Evolutionary conservation across 2,329 filamentous ascomycete genomes (phyloP).

Genomic region (Aureobasidium sp.): DNA sequence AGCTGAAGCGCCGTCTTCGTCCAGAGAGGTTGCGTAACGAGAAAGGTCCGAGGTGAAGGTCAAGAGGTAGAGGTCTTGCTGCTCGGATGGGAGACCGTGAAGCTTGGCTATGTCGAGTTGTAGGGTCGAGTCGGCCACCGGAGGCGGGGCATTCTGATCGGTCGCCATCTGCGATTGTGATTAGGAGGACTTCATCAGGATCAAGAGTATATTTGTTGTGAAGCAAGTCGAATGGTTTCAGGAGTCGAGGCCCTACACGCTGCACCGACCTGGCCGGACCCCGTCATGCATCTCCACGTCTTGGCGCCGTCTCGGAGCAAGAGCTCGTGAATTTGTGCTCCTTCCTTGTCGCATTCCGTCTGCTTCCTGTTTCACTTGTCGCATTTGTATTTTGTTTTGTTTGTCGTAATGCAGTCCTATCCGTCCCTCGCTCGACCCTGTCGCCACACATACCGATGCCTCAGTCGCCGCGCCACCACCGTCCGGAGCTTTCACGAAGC

Average conservation of each 20-base stretch:
- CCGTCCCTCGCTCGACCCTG: neutral
- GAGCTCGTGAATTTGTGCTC: neutral
- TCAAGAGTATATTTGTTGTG: neutral
- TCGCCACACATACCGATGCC: neutral
- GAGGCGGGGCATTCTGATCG: constrained; percentile 2
- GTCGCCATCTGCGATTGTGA: constrained; percentile 4
- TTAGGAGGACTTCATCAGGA: neutral
- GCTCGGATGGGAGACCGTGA: constrained; percentile 79
- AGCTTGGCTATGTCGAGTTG: constrained; percentile 85
- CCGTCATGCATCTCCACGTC: neutral
- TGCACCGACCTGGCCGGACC: neutral
- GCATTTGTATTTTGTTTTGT: neutral
- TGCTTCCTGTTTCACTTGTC: neutral
- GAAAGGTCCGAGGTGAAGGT: constrained; percentile 78
- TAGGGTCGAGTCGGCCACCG: constrained; percentile 20
- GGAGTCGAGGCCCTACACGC: neutral
- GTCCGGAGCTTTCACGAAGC: constrained; percentile 16
- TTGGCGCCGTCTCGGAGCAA: neutral
- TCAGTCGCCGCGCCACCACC: constrained; percentile 9
- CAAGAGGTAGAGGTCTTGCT: constrained; percentile 89
- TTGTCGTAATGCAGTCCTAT: neutral
- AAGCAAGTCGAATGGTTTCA: neutral
- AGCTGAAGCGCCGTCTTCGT: constrained; percentile 70
- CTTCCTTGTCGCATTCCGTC: neutral
- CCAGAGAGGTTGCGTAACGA: constrained; percentile 67